Evolutionary conservation across 352 stramenopile genomes (phyloP).

Genomic region (Pythium brassicae): DNA sequence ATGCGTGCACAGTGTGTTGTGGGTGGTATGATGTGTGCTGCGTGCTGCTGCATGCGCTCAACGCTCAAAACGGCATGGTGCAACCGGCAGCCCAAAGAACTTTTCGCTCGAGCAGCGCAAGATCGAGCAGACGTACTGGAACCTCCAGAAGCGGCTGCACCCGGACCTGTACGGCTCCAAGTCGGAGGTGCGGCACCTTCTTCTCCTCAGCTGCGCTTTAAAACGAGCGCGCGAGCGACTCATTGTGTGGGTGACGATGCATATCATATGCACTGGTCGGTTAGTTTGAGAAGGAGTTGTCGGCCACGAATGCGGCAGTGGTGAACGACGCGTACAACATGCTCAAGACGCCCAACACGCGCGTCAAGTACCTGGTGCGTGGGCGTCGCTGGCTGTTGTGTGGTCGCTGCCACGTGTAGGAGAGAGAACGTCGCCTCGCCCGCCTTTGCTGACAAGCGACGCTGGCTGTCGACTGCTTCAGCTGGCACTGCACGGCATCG

Average conservation of each 20-base stretch:
- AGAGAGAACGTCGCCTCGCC: too few species aligned
- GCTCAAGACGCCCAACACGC: constrained; percentile 81
- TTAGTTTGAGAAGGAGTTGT: constrained; percentile 82
- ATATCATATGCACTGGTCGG: neutral
- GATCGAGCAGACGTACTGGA: constrained; percentile 87
- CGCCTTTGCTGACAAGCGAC: too few species aligned
- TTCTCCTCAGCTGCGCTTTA: too few species aligned
- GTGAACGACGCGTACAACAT: constrained; percentile 87
- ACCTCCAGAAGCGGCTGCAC: constrained; percentile 81
- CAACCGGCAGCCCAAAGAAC: constrained; percentile 52
- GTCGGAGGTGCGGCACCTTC: constrained; percentile 52
- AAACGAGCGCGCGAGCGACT: neutral
- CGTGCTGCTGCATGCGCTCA: too few species aligned
- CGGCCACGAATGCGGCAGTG: constrained; percentile 68
- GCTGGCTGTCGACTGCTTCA: constrained; percentile 19
- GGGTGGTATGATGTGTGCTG: neutral
- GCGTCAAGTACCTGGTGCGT: constrained; percentile 79
- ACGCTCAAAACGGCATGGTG: too few species aligned
- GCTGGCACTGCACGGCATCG: constrained; percentile 77
- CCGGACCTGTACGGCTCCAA: constrained; percentile 84
- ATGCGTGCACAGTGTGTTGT: constrained; percentile 1
- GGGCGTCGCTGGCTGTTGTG: neutral
- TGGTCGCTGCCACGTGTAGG: too few species aligned
- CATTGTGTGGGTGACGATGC: neutral
- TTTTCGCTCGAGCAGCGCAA: constrained; percentile 76